Evolutionary conservation across 2,329 filamentous ascomycete species (phyloP).

Genomic region (Tolypocladium album): DNA sequence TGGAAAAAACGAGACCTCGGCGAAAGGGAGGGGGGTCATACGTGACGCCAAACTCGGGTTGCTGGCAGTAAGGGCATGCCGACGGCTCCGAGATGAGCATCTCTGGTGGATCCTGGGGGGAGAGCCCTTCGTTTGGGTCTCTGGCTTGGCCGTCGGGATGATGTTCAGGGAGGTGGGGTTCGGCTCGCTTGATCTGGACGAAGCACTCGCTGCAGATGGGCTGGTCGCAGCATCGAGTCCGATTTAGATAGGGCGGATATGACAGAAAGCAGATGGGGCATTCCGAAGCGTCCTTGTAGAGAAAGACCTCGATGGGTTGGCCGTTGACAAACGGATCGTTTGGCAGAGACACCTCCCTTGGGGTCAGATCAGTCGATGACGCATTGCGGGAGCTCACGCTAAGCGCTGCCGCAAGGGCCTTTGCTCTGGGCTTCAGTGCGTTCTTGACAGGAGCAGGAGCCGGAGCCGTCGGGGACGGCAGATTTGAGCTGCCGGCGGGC

Average conservation of each 20-base stretch:
- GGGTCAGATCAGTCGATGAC: constrained; percentile 59
- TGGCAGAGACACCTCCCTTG: constrained; percentile 70
- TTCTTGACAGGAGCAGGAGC: constrained; percentile 25
- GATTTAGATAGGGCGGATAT: constrained; percentile 90
- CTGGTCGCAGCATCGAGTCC: constrained; percentile 90
- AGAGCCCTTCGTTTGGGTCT: constrained; percentile 23
- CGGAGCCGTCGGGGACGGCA: constrained; percentile 38
- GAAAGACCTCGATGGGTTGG: constrained; percentile 81
- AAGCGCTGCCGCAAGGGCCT: constrained; percentile 75
- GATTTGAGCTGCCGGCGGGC: constrained; percentile 47
- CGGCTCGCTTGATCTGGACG: constrained; percentile 92
- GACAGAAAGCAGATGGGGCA: constrained; percentile 96
- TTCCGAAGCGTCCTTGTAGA: constrained; percentile 85
- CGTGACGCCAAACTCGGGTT: constrained; percentile 91
- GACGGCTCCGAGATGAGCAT: constrained; percentile 84
- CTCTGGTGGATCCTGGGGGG: constrained; percentile 41
- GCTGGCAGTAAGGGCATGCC: constrained; percentile 88
- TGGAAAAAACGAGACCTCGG: constrained; percentile 63
- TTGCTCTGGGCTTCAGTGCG: constrained; percentile 73
- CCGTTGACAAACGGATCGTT: constrained; percentile 85
- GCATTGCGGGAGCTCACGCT: constrained; percentile 63
- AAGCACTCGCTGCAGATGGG: constrained; percentile 97
- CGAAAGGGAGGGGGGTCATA: constrained; percentile 86
- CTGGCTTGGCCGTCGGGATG: constrained; percentile 34
- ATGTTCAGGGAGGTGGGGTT: constrained; percentile 82